Conservation (phyloP, 345 rosid species). For the Pelargonium nanum region DNA sequence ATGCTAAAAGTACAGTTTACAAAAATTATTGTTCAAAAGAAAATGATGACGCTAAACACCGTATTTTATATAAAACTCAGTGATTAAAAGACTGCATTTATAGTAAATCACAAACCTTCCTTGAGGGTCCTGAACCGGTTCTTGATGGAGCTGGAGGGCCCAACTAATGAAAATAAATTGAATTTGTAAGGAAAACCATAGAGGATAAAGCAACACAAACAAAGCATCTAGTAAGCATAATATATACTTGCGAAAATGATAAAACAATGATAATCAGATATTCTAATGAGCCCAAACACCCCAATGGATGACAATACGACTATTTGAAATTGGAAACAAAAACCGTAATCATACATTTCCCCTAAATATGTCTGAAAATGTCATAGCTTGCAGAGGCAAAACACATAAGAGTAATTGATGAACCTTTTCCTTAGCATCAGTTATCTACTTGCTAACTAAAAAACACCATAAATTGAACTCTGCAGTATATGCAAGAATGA, state of each 20-base stretch:
- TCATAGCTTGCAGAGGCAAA: background rate
- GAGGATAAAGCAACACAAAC: conserved; percentile 2
- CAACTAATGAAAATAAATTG: conserved; percentile 35
- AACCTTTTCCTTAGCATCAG: background rate
- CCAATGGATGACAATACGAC: no score
- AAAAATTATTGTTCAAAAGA: background rate
- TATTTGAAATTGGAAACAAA: no score
- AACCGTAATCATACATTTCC: no score
- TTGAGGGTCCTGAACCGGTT: conserved; percentile 61
- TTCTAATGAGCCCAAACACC: no score
- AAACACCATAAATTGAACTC: background rate
- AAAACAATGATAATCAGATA: no score
- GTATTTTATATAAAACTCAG: conserved; percentile 1
- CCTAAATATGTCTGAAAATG: no score
- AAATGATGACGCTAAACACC: background rate
- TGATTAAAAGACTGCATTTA: conserved; percentile 5
- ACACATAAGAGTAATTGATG: background rate
- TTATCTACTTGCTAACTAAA: background rate
- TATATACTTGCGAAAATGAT: no score
- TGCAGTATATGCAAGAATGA: background rate
- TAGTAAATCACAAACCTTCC: conserved; percentile 56
- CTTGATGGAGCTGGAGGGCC: conserved; percentile 64
- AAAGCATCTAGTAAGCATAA: conserved; percentile 7
- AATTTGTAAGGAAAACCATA: conserved; percentile 7
- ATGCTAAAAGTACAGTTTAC: background rate